Evolutionary conservation across 208 protist genomes (phyloP).

Genomic region (Crithidia expoeki): DNA sequence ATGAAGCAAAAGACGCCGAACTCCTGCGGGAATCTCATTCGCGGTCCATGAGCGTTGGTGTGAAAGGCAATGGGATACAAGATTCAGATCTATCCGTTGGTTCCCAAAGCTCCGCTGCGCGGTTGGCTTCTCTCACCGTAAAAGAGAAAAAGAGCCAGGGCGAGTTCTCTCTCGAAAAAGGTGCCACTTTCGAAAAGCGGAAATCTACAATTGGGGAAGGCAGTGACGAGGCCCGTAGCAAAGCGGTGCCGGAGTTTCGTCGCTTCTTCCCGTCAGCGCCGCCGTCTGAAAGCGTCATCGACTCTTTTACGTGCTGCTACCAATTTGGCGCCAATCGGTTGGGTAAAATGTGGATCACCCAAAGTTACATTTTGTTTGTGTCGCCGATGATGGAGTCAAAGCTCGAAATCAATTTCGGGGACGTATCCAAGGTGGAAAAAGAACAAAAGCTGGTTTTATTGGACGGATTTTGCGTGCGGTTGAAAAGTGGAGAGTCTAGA

Average conservation of each 20-base stretch:
- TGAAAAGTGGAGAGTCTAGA: slow-evolving; percentile 34
- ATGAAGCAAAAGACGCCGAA: slow-evolving; percentile 16
- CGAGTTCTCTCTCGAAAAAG: not conserved
- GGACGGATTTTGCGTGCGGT: slow-evolving; percentile 49
- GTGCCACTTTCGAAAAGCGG: not conserved
- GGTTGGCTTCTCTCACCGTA: not conserved
- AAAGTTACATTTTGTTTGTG: slow-evolving; percentile 56
- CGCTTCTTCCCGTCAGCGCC: slow-evolving; percentile 48
- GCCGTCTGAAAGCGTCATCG: slow-evolving; percentile 36
- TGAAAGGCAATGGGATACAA: not conserved
- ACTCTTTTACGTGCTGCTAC: slow-evolving; percentile 63
- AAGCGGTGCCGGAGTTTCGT: slow-evolving; percentile 21
- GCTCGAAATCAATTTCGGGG: slow-evolving; percentile 47
- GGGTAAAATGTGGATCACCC: slow-evolving; percentile 62
- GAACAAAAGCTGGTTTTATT: slow-evolving; percentile 63
- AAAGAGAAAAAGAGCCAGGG: not conserved
- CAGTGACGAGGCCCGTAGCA: not conserved
- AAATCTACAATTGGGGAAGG: slow-evolving; percentile 3
- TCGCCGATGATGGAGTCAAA: slow-evolving; percentile 52
- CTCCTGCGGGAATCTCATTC: slow-evolving; percentile 5
- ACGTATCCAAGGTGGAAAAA: slow-evolving; percentile 56
- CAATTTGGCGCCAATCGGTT: slow-evolving; percentile 52
- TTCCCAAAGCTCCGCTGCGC: not conserved
- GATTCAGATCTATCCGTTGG: slow-evolving; percentile 7
- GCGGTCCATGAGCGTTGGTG: not conserved